Evolutionary conservation across 208 protist genomes (phyloP).

Genomic region (Trichomonas vaginalis): DNA sequence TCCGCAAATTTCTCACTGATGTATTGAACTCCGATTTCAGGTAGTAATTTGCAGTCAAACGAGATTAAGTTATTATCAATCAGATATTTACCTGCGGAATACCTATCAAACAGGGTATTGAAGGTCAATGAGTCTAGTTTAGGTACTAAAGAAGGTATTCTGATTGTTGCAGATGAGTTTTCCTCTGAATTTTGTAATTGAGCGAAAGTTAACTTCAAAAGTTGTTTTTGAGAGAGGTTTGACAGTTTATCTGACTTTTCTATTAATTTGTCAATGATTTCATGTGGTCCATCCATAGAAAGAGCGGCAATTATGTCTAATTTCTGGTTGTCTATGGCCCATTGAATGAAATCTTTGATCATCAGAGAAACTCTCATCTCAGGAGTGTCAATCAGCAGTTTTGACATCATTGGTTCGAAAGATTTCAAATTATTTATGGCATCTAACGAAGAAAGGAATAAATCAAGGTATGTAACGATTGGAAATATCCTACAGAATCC

Average conservation of each 20-base stretch:
- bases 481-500: too few species aligned
- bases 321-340: neutral
- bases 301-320: neutral
- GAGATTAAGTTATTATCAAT: neutral
- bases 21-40: neutral
- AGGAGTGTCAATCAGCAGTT: neutral
- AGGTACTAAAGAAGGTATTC: neutral
- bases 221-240: neutral
- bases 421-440: too few species aligned
- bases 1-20: neutral
- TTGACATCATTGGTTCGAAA: neutral
- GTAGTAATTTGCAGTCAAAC: neutral
- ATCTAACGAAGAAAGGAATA: too few species aligned
- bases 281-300: neutral
- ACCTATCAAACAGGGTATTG: neutral
- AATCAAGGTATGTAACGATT: too few species aligned
- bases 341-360: neutral
- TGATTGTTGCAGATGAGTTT: neutral
- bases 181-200: neutral
- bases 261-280: neutral
- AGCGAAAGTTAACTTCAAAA: neutral
- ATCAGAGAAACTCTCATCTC: neutral
- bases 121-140: neutral
- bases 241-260: neutral
- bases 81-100: neutral